These are phyloP conservation scores for Cercis canadensis DNA, from an alignment of 306 rosid genomes.

Conservation along the genomic window DNA sequence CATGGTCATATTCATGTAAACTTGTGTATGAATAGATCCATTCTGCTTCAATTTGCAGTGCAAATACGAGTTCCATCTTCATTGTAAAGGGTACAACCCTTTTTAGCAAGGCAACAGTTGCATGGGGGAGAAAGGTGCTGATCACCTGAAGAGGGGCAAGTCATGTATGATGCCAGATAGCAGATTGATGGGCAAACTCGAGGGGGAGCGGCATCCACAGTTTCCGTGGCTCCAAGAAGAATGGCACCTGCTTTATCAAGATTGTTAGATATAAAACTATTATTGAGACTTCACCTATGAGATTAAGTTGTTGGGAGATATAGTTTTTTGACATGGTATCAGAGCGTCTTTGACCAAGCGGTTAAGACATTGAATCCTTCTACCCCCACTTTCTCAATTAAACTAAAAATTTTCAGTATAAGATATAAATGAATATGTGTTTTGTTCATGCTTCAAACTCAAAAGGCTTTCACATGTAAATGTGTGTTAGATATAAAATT, in stretches of 20 bases:
- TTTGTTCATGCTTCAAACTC: too few relatives aligned
- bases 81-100: constrained; percentile 40
- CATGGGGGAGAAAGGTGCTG: constrained; percentile 43
- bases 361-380: too few relatives aligned
- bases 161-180: constrained; percentile 47
- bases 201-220: constrained; percentile 21
- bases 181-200: constrained; percentile 30
- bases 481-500: too few relatives aligned
- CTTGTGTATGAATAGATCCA: too few relatives aligned
- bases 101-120: constrained; percentile 52
- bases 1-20: too few relatives aligned
- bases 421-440: too few relatives aligned
- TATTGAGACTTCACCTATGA: neutral
- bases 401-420: too few relatives aligned
- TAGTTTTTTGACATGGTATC: too few relatives aligned
- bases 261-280: neutral
- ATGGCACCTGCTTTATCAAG: constrained; percentile 22
- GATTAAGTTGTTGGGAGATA: neutral
- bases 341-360: too few relatives aligned
- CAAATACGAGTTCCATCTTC: constrained; percentile 46
- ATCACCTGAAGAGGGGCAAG: constrained; percentile 51
- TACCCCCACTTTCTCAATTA: too few relatives aligned
- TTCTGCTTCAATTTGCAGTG: constrained; percentile 2
- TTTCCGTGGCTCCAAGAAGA: constrained; percentile 15
- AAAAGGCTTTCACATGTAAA: too few relatives aligned